These are phyloP conservation scores for Oxyria digyna DNA, from an alignment of 148 eudicot genomes.

Conservation along the genomic window DNA sequence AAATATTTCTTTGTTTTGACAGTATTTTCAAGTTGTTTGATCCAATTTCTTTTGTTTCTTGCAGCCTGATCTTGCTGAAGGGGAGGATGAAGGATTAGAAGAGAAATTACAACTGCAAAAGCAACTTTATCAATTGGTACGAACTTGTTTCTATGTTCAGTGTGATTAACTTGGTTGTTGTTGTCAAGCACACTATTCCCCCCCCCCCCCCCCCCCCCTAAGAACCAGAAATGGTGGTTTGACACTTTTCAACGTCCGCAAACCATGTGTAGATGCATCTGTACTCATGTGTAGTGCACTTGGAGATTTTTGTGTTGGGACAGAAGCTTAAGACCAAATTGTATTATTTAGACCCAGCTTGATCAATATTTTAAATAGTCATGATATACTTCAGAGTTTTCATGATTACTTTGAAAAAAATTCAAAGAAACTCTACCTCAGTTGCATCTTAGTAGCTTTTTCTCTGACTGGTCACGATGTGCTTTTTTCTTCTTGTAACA, in stretches of 20 bases:
- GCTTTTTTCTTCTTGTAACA: not conserved
- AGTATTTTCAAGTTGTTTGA: conserved; percentile 5
- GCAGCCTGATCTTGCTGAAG: conserved; percentile 83
- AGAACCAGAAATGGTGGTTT: not conserved
- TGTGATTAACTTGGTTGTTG: not conserved
- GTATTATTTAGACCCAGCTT: not conserved
- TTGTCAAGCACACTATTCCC: not conserved
- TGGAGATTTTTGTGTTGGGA: not conserved
- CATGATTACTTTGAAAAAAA: no score
- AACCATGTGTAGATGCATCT: not conserved
- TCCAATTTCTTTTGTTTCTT: not conserved
- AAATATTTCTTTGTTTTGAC: not conserved
- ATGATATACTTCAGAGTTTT: not conserved
- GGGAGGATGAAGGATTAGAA: conserved; percentile 52
- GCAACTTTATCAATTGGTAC: conserved; percentile 53
- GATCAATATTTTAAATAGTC: not conserved
- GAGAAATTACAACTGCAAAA: conserved; percentile 49
- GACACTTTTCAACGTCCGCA: not conserved
- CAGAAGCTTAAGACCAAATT: not conserved
- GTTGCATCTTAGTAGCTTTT: not conserved
- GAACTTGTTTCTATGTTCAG: not conserved
- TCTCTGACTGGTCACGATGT: not conserved
- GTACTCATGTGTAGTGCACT: not conserved
- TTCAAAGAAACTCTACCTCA: no score
- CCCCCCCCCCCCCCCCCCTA: no score